Conservation (phyloP, 2,329 filamentous ascomycete species). For the Fusarium xyrophilum region DNA sequence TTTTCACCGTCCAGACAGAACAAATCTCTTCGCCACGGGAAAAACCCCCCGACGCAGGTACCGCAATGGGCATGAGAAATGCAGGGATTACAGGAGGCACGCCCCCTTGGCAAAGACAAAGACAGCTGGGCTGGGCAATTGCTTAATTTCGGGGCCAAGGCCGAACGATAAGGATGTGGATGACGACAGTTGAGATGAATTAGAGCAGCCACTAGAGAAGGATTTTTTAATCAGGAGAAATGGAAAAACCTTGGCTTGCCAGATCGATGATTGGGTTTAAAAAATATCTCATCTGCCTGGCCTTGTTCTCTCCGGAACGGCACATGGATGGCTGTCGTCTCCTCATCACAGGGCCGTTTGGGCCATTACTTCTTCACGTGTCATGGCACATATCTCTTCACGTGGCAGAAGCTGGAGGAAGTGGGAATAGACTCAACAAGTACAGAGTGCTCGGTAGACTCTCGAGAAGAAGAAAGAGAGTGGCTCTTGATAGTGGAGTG, state of each 20-base stretch:
- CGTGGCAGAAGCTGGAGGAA: not conserved
- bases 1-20: not conserved
- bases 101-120: conserved; percentile 15
- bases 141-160: conserved; percentile 25
- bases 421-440: not conserved
- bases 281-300: conserved; percentile 11
- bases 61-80: not conserved
- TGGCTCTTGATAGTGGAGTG: not conserved
- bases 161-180: not conserved
- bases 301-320: not conserved
- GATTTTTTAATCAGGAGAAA: not conserved
- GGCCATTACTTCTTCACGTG: not conserved
- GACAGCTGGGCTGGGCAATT: conserved; percentile 18
- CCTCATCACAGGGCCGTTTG: not conserved
- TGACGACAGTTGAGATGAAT: conserved; percentile 6
- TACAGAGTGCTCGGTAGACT: not conserved
- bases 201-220: conserved; percentile 5
- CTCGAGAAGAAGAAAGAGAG: not conserved
- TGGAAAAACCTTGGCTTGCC: not conserved
- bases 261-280: conserved; percentile 23
- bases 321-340: not conserved
- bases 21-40: not conserved
- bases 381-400: not conserved
- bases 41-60: conserved; percentile 17
- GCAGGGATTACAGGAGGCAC: not conserved